Evolutionary conservation across 2,329 filamentous ascomycete genomes (phyloP), one percentile per base, ranked within the genome.

Genomic region (Hymenoscyphus salicellus): DNA sequence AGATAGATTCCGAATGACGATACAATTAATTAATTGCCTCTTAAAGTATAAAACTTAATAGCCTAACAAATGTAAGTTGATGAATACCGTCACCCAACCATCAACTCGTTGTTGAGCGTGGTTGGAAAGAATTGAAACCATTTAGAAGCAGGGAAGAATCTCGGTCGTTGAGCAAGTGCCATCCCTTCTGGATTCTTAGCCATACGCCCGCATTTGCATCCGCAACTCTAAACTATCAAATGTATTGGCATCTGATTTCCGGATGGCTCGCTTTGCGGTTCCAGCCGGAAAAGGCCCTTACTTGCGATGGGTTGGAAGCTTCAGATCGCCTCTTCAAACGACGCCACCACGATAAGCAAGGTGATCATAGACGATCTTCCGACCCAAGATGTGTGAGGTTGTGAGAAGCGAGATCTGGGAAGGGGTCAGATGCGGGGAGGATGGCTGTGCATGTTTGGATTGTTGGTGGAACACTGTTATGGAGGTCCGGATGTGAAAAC

Each of bases 321-420:
- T 43, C 49, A 46, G 41, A 52, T 59, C 23, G 55, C 17, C 43
- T 62, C 46, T 62, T 57, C 16, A 56, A 62, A 56, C 60, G 33
- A 41, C 32, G 32, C 49, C 20, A 43, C 33, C 26, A 33, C 8
- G 46, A 23, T 30, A 38, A 55, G 49, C 23, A 33, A 55, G n/a
- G 33, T 14, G 32, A 62, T 55, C 32, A 38, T 8, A 32, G 23
- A 20, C 43, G 49, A 62, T 62, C 49, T 57, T 43, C 60, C 20
- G 32, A 52, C 52, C 41, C 46, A 41, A 43, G 32, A 28, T 62
- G 60, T 62, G 33, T 26, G 60, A 62, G 20, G 23, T 52, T 52
- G 20, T 23, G 46, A 52, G 20, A 16, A 56, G n/a, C 10, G 26
- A 28, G 60, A 62, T 56, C 49, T 41, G 55, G 36, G 32, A 5